A percentile compares a stretch with the other conserved stretches of the same genome.
Conservation (phyloP, 345 rosid species). For the Carallia pectinifolia region DNA sequence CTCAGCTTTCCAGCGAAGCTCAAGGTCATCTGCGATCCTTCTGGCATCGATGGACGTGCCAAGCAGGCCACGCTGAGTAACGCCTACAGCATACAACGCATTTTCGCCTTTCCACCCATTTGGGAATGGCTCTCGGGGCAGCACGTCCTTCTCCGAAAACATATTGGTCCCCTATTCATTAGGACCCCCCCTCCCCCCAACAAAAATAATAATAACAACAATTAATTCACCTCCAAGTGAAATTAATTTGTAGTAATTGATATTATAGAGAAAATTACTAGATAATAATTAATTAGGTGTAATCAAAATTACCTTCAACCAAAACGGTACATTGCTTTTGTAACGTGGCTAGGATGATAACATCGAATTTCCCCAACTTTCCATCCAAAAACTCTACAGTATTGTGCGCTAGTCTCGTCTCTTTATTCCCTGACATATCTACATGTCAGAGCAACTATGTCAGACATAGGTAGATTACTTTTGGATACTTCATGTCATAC, state of each 20-base stretch:
- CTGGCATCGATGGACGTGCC: slow-evolving; percentile 75
- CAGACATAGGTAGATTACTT: no score
- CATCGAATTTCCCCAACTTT: slow-evolving; percentile 53
- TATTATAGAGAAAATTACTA: no score
- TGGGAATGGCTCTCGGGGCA: slow-evolving; percentile 56
- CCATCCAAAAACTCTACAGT: slow-evolving; percentile 80
- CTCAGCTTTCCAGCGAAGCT: slow-evolving; percentile 35
- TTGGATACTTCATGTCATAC: no score
- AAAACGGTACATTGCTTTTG: slow-evolving; percentile 73
- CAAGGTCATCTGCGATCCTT: slow-evolving; percentile 62
- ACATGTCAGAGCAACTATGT: neutral
- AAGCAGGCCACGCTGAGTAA: slow-evolving; percentile 70
- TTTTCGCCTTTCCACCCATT: slow-evolving; percentile 79
- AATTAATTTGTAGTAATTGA: neutral
- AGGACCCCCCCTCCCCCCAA: no score
- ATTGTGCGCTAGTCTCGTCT: slow-evolving; percentile 29
- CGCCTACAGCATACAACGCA: slow-evolving; percentile 80
- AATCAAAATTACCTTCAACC: slow-evolving; percentile 63
- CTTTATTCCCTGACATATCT: slow-evolving; percentile 67
- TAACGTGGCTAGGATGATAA: slow-evolving; percentile 76
- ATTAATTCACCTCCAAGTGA: neutral
- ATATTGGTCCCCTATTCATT: slow-evolving; percentile 23
- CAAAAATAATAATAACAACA: neutral
- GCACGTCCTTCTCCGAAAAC: slow-evolving; percentile 67
- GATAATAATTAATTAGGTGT: neutral